These are phyloP conservation scores for Tricholoma sp. DNA, from an alignment of 768 basidiomycete genomes.

Conservation along the genomic window DNA sequence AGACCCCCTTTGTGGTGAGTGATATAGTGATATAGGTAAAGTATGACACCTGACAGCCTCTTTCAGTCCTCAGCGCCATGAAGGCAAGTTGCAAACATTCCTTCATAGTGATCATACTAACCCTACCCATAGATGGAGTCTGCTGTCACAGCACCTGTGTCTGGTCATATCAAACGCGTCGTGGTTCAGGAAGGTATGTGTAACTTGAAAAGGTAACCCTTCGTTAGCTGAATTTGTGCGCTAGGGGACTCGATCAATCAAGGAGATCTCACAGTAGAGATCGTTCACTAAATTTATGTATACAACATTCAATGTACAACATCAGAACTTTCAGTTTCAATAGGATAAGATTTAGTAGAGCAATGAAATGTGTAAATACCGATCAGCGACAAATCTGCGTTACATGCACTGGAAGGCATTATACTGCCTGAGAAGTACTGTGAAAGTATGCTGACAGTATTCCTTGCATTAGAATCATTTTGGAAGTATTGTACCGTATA, in stretches of 20 bases:
- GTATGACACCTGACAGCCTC: constrained; percentile 8
- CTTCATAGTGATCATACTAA: constrained; percentile 7
- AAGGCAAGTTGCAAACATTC: constrained; percentile 53
- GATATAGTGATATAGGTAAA: constrained; percentile 7
- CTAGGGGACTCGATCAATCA: constrained; percentile 91
- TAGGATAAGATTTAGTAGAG: constrained; percentile 3
- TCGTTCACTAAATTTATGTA: constrained; percentile 38
- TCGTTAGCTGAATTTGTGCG: constrained; percentile 2
- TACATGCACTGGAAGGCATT: no score
- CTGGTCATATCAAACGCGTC: constrained; percentile 93
- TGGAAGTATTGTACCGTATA: no score
- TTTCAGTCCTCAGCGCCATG: constrained; percentile 89
- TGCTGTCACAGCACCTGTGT: constrained; percentile 92
- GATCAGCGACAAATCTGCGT: no score
- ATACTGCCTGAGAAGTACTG: no score
- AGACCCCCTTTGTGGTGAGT: constrained; percentile 87
- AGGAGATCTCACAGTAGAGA: constrained; percentile 88
- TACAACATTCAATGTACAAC: constrained; percentile 3
- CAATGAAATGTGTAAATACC: background rate
- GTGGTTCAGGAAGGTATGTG: constrained; percentile 76
- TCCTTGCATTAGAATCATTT: no score
- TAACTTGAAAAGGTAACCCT: constrained; percentile 1
- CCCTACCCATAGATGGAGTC: constrained; percentile 81
- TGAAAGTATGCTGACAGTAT: no score
- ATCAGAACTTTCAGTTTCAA: background rate